A percentile compares a stretch with the other conserved stretches of the same genome.
Evolutionary conservation across 768 basidiomycete species (phyloP).

Genomic region (Fistulinella prunicolor): DNA sequence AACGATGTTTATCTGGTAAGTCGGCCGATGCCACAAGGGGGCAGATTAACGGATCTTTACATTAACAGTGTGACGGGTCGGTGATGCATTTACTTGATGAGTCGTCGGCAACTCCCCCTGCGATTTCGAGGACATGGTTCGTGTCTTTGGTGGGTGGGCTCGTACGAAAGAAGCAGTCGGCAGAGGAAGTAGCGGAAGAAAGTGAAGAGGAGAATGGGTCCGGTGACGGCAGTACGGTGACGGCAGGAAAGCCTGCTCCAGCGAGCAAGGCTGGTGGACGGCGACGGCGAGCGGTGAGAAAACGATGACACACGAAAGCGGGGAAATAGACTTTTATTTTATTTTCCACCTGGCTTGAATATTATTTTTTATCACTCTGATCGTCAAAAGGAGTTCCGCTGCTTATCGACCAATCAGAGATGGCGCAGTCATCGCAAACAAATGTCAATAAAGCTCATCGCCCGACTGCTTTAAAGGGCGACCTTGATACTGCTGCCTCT

Average conservation of each 20-base stretch:
- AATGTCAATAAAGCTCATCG: slow-evolving; percentile 20
- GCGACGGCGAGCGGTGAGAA: slow-evolving; percentile 56
- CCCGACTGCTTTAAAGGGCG: slow-evolving; percentile 24
- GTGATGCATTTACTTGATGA: slow-evolving; percentile 59
- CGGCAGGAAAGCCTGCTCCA: slow-evolving; percentile 35
- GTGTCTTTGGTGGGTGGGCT: slow-evolving; percentile 39
- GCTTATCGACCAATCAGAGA: slow-evolving; percentile 33
- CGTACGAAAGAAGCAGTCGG: slow-evolving; percentile 16
- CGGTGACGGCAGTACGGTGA: slow-evolving; percentile 43
- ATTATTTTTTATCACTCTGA: background rate
- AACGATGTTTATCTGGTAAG: slow-evolving; percentile 73
- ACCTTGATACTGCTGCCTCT: background rate
- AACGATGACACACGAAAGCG: slow-evolving; percentile 29
- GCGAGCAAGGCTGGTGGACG: slow-evolving; percentile 59
- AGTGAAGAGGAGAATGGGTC: slow-evolving; percentile 43
- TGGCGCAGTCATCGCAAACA: slow-evolving; percentile 17
- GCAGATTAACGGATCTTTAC: slow-evolving; percentile 8
- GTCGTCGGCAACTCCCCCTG: slow-evolving; percentile 55
- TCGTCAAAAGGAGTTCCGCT: background rate
- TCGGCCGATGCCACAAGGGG: slow-evolving; percentile 19
- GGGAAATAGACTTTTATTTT: slow-evolving; percentile 25
- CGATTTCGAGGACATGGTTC: slow-evolving; percentile 69
- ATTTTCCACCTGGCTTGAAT: too few relatives aligned
- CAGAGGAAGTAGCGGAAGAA: slow-evolving; percentile 28
- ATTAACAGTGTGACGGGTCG: slow-evolving; percentile 54